Evolutionary conservation across 2,329 filamentous ascomycete genomes (phyloP).

Genomic region (Colletotrichum godetiae): DNA sequence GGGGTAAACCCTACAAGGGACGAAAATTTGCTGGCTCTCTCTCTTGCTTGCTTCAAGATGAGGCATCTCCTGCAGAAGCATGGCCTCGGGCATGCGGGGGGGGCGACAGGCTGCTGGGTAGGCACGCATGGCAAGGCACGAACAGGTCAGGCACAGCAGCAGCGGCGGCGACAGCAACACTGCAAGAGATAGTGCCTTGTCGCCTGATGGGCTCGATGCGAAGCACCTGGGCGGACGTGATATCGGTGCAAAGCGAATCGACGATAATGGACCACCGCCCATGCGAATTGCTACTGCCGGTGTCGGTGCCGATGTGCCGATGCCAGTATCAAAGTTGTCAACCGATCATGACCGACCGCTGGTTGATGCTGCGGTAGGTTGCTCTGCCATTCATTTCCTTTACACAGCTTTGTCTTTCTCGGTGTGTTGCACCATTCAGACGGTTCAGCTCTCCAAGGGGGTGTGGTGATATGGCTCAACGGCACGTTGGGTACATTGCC

Average conservation of each 20-base stretch:
- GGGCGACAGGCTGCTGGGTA: background rate
- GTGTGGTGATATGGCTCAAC: background rate
- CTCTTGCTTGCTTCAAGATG: background rate
- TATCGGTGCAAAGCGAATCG: background rate
- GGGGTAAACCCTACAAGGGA: background rate
- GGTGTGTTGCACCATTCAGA: background rate
- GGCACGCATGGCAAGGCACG: too few species aligned
- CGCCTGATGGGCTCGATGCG: background rate
- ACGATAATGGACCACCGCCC: background rate
- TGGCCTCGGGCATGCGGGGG: background rate
- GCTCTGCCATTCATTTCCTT: background rate
- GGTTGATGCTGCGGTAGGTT: background rate
- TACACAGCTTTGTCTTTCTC: background rate
- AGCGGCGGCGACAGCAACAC: too few species aligned
- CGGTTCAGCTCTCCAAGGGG: background rate
- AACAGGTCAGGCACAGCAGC: background rate
- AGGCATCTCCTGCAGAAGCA: background rate
- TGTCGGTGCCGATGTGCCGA: constrained; percentile 1
- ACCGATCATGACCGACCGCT: background rate
- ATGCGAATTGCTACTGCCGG: background rate
- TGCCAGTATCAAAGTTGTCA: background rate
- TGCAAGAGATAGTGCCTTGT: background rate
- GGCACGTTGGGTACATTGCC: background rate
- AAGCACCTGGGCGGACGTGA: background rate
- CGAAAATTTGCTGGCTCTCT: background rate